These are phyloP conservation scores for Xenosphaeropsis pyriputrescens DNA, from an alignment of 2,329 filamentous ascomycete genomes.

Conservation along the genomic window DNA sequence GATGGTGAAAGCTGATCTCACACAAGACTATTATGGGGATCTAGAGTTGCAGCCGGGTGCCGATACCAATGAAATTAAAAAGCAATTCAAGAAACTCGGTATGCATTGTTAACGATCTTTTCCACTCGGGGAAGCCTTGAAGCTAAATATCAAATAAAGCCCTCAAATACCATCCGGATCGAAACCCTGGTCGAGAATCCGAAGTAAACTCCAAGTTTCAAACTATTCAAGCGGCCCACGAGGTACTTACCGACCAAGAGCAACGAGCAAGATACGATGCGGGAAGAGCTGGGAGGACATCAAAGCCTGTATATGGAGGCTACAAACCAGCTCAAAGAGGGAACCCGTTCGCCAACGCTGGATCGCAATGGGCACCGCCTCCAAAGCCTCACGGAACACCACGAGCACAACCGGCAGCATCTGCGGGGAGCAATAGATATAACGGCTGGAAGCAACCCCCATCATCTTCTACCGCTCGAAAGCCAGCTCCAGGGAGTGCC, in stretches of 20 bases:
- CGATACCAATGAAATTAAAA: constrained; percentile 50
- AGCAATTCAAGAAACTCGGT: constrained; percentile 54
- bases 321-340: constrained; percentile 11
- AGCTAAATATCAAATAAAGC: constrained; percentile 24
- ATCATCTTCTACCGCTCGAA: constrained; percentile 9
- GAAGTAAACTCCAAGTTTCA: constrained; percentile 57
- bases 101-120: constrained; percentile 8
- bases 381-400: constrained; percentile 15
- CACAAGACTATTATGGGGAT: constrained; percentile 50
- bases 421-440: constrained; percentile 16
- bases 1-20: constrained; percentile 20
- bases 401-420: constrained; percentile 10
- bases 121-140: background rate
- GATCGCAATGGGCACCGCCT: constrained; percentile 15
- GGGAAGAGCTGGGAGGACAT: constrained; percentile 7
- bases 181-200: constrained; percentile 51
- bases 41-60: constrained; percentile 44
- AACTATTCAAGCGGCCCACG: constrained; percentile 54
- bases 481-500: constrained; percentile 13
- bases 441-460: constrained; percentile 13
- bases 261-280: constrained; percentile 18
- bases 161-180: constrained; percentile 55
- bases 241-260: constrained; percentile 35
- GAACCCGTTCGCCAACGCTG: constrained; percentile 17
- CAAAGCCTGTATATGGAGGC: constrained; percentile 4